Evolutionary conservation across 2,329 filamentous ascomycete species (phyloP).

Genomic region (Fusarium papillatum): DNA sequence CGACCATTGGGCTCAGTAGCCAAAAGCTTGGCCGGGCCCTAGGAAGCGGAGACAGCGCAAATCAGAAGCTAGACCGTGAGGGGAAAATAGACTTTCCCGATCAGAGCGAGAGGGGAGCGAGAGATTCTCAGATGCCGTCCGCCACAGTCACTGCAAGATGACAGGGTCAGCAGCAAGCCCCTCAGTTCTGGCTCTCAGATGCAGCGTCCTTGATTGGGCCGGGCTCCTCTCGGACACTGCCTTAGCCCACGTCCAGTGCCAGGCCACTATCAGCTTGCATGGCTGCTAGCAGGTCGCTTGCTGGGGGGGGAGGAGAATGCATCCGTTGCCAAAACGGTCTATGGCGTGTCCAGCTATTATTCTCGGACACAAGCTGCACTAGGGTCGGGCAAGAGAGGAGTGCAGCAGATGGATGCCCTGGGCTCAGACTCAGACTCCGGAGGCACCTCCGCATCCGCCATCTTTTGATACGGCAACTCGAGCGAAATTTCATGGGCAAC

Average conservation of each 20-base stretch:
- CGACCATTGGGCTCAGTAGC: conserved; percentile 14
- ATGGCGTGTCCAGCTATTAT: neutral
- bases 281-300: neutral
- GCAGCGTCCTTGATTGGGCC: conserved; percentile 18
- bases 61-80: conserved; percentile 30
- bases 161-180: conserved; percentile 27
- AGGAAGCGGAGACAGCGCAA: conserved; percentile 22
- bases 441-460: conserved; percentile 3
- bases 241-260: conserved; percentile 15
- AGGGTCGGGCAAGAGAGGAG: neutral
- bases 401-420: neutral
- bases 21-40: conserved; percentile 23
- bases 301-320: neutral
- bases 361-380: neutral
- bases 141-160: conserved; percentile 15
- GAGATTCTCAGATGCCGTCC: conserved; percentile 29
- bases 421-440: conserved; percentile 8
- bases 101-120: conserved; percentile 29
- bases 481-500: conserved; percentile 5
- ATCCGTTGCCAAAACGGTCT: conserved; percentile 7
- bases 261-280: conserved; percentile 15
- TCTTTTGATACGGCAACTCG: neutral
- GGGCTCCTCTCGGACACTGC: conserved; percentile 15
- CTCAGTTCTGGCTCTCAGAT: conserved; percentile 21
- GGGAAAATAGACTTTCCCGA: conserved; percentile 44